Conservation (phyloP, 2,329 filamentous ascomycete species). For the Grosmannia serpens region DNA sequence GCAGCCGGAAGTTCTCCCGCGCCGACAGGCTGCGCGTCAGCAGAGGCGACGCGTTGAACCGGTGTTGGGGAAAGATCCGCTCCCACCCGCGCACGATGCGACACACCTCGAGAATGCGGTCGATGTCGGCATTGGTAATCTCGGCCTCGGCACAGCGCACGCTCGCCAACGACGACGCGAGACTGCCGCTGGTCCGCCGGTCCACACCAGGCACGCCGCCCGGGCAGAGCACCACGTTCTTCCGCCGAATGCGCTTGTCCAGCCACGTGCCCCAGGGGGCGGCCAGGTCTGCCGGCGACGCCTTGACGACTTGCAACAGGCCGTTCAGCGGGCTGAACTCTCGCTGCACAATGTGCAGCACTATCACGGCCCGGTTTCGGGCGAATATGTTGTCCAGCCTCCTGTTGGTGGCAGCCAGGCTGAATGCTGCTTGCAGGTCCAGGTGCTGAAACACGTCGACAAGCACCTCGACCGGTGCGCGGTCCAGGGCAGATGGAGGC, state of each 20-base stretch:
- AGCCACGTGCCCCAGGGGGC: slow-evolving; percentile 23
- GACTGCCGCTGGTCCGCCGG: not conserved
- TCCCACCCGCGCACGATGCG: slow-evolving; percentile 28
- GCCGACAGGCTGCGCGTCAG: slow-evolving; percentile 29
- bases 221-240: slow-evolving; percentile 14
- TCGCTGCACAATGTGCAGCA: slow-evolving; percentile 28
- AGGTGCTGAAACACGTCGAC: slow-evolving; percentile 36
- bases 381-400: slow-evolving; percentile 29
- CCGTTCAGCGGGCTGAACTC: slow-evolving; percentile 34
- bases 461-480: slow-evolving; percentile 32
- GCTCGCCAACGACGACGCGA: not conserved
- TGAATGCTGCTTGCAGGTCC: slow-evolving; percentile 28
- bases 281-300: slow-evolving; percentile 25
- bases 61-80: slow-evolving; percentile 22
- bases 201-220: slow-evolving; percentile 8
- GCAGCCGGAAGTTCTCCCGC: slow-evolving; percentile 33
- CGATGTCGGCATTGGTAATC: slow-evolving; percentile 16
- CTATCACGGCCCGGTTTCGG: slow-evolving; percentile 27
- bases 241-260: slow-evolving; percentile 27
- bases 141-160: slow-evolving; percentile 5
- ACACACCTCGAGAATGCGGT: slow-evolving; percentile 19
- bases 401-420: slow-evolving; percentile 25
- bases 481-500: slow-evolving; percentile 12
- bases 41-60: slow-evolving; percentile 30
- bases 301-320: slow-evolving; percentile 35